Evolutionary conservation across 345 rosid species (phyloP), one percentile per base, ranked within the genome.

Genomic region (Citrus sinensis): DNA sequence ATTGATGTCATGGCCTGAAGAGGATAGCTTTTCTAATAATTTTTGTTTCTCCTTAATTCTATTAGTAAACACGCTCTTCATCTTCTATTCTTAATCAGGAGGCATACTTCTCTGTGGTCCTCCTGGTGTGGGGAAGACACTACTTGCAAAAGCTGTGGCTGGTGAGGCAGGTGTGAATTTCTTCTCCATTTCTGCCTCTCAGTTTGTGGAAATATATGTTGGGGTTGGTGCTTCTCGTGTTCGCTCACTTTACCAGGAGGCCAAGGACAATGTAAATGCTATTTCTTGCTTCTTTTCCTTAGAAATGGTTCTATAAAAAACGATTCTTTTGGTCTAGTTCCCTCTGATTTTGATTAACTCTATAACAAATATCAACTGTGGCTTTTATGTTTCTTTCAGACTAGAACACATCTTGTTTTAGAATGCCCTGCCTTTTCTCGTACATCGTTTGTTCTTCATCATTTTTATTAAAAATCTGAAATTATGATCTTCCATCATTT

Each of bases 211-310:
- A 86, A 93, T 94, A 84, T 94, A 93, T 79, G 98, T 94, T 59
- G 98, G 98, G 51, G 98, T 94, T 17, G 98, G 97, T 80, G 97
- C 97, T 74, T 91, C 98, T 81, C 97, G 97, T 76, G 97, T 94
- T 69, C 90, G 97, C 62, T 90, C 98, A 54, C 93, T 94, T 76
- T 94, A 94, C 80, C 94, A 93, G 82, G 98, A 94, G 87, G 98
- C 97, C 27, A 92, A 68, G 83, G 97, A 94, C 71, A 90, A 90
- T 83, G 98, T 88, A 82, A 80, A 81, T 75, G 46, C 75, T 73
- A 72, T 71, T 74, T 70, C 61, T 65, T 13, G 66, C 82, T 76
- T 34, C 16, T 62, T 66, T 74, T 66, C 51, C 40, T 24, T 61
- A 24, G 34, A 35, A 39, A 24, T 65, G 59, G 19, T 20, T 51